Evolutionary conservation across 2,329 filamentous ascomycete genomes (phyloP), one percentile per base, ranked within the genome.

Genomic region (Fusarium acutatum): DNA sequence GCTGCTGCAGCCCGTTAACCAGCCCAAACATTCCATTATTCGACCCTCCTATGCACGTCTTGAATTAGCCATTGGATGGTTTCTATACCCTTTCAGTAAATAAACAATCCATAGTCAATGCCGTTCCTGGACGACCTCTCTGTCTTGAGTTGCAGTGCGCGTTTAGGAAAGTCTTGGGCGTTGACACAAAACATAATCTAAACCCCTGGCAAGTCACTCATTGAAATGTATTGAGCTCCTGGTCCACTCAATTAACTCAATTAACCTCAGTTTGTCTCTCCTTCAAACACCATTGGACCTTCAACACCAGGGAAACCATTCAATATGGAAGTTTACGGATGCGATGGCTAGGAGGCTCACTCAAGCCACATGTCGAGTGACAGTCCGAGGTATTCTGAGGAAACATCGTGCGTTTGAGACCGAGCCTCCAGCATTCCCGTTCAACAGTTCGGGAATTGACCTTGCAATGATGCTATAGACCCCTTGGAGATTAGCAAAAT

Each of bases 191-290:
- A 67, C 68, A 63, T 32, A 43, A 54, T 28, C 57, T 26, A 50
- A 63, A 32, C 47, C 63, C 63, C 24, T 35, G 30, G 37, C 28
- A 46, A 38, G 44, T 46, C 37, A 37, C 34, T 34, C 30, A 40
- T 60, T 72, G 59, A 65, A 69, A 72, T 69, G 69, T 69, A 59
- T 60, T 37, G 59, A 60, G 30, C 64, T 72, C 68, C 58, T 68
- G 41, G 57, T 54, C 59, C 54, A 64, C 50, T 69, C 37, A 53
- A 47, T 57, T 43, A 57, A 64, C 50, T 69, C 37, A 53, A 47
- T 57, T 43, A 57, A 64, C 69, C 49, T 65, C 58, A 46, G 50
- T 54, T 57, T 72, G 69, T 72, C 69, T 72, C 64, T 61, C 40
- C 37, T 58, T 72, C 69, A 72, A 72, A 72, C 69, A 60, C 38